Evolutionary conservation across 305 asterid genomes (phyloP).

Genomic region (Withania somnifera): DNA sequence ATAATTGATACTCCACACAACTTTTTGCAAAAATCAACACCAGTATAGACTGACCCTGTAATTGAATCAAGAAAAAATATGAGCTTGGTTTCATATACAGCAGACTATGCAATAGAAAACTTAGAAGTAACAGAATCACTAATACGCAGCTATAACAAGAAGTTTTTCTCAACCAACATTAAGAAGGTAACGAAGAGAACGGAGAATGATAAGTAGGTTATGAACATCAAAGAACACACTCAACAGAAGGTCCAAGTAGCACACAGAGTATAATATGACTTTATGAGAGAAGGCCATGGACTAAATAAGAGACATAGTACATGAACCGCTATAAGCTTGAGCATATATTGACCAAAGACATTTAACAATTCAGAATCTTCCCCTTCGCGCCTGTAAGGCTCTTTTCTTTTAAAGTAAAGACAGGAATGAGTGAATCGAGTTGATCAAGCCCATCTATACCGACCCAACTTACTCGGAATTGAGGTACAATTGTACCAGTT

Average conservation of each 20-base stretch:
- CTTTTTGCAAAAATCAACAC: constrained; percentile 99
- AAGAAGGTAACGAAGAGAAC: background rate
- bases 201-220: background rate
- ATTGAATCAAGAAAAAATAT: constrained; percentile 6
- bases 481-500: background rate
- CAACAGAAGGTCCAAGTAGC: background rate
- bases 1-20: constrained; percentile 93
- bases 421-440: no score
- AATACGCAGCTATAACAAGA: background rate
- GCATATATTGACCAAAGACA: no score
- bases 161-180: background rate
- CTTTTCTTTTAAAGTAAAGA: no score
- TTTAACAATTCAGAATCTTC: no score
- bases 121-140: background rate
- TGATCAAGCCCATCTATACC: no score
- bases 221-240: background rate
- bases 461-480: background rate
- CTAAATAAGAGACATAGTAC: no score
- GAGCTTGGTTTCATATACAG: background rate
- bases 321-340: no score
- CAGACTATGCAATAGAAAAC: background rate
- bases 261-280: background rate
- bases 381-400: no score
- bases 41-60: constrained; percentile 82
- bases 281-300: background rate